A percentile compares a stretch with the other conserved stretches of the same genome.
Evolutionary conservation across 257 asterid species (phyloP).

Genomic region (Nicotiana obtusifolia): DNA sequence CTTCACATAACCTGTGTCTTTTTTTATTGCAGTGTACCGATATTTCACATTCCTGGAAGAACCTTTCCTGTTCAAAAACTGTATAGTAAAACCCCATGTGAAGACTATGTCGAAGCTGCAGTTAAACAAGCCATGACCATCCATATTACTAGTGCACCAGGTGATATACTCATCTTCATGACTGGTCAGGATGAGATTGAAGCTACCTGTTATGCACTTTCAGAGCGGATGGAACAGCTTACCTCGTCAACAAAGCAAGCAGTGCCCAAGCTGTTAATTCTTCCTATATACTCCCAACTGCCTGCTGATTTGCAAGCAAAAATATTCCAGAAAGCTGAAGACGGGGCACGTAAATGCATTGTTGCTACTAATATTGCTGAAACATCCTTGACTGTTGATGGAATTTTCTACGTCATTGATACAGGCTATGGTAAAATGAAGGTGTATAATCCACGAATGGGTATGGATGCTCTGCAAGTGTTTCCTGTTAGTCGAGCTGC

Average conservation of each 20-base stretch:
- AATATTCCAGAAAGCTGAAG: slow-evolving; percentile 88
- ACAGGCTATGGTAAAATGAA: slow-evolving; percentile 89
- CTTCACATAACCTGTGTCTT: neutral
- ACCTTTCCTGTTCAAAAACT: slow-evolving; percentile 79
- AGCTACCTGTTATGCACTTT: slow-evolving; percentile 87
- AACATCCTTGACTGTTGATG: slow-evolving; percentile 91
- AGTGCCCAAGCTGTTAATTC: slow-evolving; percentile 72
- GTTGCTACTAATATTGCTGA: slow-evolving; percentile 97
- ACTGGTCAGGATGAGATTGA: slow-evolving; percentile 99
- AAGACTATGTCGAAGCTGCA: slow-evolving; percentile 96
- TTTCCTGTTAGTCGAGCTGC: slow-evolving; percentile 97
- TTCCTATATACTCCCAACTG: slow-evolving; percentile 95
- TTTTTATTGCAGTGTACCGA: slow-evolving; percentile 67
- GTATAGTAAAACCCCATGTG: slow-evolving; percentile 86
- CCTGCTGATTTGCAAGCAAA: slow-evolving; percentile 98
- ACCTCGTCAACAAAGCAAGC: slow-evolving; percentile 60
- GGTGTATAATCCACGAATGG: slow-evolving; percentile 98
- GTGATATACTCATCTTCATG: slow-evolving; percentile 96
- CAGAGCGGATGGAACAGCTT: slow-evolving; percentile 89
- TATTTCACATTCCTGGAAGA: slow-evolving; percentile 94
- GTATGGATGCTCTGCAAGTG: slow-evolving; percentile 99
- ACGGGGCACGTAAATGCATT: slow-evolving; percentile 90
- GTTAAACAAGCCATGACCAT: slow-evolving; percentile 92
- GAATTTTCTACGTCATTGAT: slow-evolving; percentile 87
- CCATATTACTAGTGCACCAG: slow-evolving; percentile 90